Evolutionary conservation across 345 rosid genomes (phyloP).

Genomic region (Reutealis trisperma): DNA sequence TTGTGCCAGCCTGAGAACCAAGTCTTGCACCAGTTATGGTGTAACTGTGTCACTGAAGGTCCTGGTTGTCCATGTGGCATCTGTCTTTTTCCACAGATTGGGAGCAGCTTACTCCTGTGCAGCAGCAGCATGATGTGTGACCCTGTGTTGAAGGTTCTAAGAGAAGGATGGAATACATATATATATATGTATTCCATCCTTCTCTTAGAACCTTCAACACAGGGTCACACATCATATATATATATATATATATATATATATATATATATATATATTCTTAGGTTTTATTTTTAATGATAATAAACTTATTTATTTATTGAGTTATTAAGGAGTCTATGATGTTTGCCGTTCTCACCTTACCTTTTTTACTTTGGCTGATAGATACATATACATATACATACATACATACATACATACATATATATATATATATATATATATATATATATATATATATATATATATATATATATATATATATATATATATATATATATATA

Average conservation of each 20-base stretch:
- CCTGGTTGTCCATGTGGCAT: background rate
- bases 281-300: background rate
- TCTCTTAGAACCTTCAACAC: background rate
- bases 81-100: background rate
- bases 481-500: no score
- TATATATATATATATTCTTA: no score
- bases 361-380: slow-evolving; percentile 23
- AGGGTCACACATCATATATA: background rate
- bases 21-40: background rate
- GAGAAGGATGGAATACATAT: no score
- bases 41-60: background rate
- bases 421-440: no score
- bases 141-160: background rate
- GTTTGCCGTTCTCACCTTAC: background rate
- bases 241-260: no score
- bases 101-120: background rate
- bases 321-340: background rate
- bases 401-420: no score
- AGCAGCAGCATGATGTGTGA: background rate
- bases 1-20: background rate
- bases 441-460: no score
- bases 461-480: no score
- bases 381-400: no score
- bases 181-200: no score
- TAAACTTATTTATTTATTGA: background rate